These are phyloP conservation scores for Salinomyces thailandicus DNA, from an alignment of 2,329 filamentous ascomycete species.

Conservation along the genomic window DNA sequence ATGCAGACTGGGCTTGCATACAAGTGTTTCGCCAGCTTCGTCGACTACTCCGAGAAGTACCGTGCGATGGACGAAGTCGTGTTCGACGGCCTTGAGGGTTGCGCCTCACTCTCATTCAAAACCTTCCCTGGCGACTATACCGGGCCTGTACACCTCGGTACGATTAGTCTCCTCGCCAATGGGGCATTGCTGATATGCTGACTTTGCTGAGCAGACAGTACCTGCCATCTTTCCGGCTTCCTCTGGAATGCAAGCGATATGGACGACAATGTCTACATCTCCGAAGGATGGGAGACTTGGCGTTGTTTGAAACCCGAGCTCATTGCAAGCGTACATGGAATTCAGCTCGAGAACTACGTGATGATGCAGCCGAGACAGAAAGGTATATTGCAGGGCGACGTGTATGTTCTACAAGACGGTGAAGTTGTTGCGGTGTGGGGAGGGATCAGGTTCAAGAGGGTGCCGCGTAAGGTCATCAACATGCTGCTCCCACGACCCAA, in stretches of 20 bases:
- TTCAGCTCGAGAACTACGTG: constrained; percentile 18
- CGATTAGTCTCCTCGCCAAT: too few relatives aligned
- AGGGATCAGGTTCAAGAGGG: constrained; percentile 34
- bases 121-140: constrained; percentile 20
- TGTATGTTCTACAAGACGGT: constrained; percentile 23
- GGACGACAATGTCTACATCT: constrained; percentile 25
- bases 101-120: constrained; percentile 23
- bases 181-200: too few relatives aligned
- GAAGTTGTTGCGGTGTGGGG: constrained; percentile 24
- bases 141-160: constrained; percentile 26
- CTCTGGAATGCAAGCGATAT: constrained; percentile 28
- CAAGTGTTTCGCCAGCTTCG: constrained; percentile 19
- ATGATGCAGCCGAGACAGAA: constrained; percentile 22
- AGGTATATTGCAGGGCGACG: constrained; percentile 20
- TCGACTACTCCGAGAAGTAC: constrained; percentile 18
- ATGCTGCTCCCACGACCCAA: constrained; percentile 52
- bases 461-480: constrained; percentile 53
- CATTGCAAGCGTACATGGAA: not conserved
- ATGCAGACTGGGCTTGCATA: constrained; percentile 13
- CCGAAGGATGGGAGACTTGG: constrained; percentile 27
- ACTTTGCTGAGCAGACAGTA: constrained; percentile 25
- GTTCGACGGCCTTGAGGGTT: constrained; percentile 19
- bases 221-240: constrained; percentile 29
- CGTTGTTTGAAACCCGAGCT: constrained; percentile 7
- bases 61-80: constrained; percentile 20